Conservation (phyloP, 2,329 filamentous ascomycete genomes). For the Trichoderma pleuroti region DNA sequence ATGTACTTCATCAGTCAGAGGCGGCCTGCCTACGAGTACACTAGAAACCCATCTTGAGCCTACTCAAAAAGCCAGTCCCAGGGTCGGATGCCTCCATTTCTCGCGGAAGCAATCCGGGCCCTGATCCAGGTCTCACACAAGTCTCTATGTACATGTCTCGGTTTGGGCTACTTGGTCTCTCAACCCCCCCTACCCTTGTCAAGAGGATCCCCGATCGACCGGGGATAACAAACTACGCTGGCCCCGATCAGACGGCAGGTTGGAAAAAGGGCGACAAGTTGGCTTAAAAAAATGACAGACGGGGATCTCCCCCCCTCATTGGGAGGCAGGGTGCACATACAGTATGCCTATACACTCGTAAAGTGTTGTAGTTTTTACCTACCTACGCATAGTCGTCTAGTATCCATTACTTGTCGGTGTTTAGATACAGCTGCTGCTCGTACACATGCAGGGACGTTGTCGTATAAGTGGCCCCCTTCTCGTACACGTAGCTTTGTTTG, state of each 20-base stretch:
- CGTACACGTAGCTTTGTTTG: background rate
- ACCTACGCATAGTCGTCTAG: background rate
- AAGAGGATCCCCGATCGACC: conserved; percentile 4
- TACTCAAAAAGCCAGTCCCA: background rate
- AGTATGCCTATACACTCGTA: background rate
- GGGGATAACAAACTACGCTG: background rate
- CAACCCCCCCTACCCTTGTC: background rate
- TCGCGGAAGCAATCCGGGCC: background rate
- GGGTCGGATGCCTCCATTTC: background rate
- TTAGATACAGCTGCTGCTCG: background rate
- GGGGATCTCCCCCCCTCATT: background rate
- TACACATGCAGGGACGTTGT: background rate
- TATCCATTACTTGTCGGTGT: background rate
- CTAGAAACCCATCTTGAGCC: background rate
- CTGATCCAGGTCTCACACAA: background rate
- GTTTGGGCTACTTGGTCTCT: background rate
- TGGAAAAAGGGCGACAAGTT: background rate
- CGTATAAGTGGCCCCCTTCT: background rate
- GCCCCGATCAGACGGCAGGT: background rate
- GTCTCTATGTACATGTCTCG: background rate
- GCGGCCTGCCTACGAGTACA: background rate
- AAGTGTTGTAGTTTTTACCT: background rate
- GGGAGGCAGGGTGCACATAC: background rate
- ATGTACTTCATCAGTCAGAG: background rate
- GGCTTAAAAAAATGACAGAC: background rate